phyloP scores from a whole-genome alignment of 2,329 filamentous ascomycete genomes.

The Acarospora socialis region DNA sequence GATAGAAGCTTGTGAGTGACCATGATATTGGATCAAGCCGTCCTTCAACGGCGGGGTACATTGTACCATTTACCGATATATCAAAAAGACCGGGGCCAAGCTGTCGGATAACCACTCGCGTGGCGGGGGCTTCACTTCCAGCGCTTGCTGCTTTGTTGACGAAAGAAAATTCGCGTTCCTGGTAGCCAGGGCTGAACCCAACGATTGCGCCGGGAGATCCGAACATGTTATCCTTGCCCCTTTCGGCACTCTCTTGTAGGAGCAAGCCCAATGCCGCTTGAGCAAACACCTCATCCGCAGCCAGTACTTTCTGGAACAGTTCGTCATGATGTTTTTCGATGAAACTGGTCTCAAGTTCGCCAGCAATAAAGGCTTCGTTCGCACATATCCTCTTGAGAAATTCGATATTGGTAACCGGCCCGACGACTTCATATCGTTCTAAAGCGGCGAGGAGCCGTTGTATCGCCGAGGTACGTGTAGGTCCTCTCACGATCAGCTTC shows the following conservation, averaged over 20 bases:
- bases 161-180: conserved; percentile 48
- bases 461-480: conserved; percentile 64
- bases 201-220: conserved; percentile 23
- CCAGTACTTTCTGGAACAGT: conserved; percentile 52
- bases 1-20: conserved; percentile 61
- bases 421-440: conserved; percentile 81
- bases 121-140: conserved; percentile 24
- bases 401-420: conserved; percentile 88
- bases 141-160: conserved; percentile 32
- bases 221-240: conserved; percentile 15
- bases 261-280: conserved; percentile 75
- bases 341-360: conserved; percentile 89
- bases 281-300: conserved; percentile 60
- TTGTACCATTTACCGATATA: conserved; percentile 29
- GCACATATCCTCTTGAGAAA: conserved; percentile 82
- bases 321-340: conserved; percentile 77
- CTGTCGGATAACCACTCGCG: conserved; percentile 37
- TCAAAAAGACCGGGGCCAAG: conserved; percentile 34
- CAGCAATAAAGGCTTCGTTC: conserved; percentile 66
- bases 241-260: conserved; percentile 31
- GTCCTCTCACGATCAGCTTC: conserved; percentile 83
- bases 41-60: conserved; percentile 33
- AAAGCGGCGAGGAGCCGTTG: conserved; percentile 68
- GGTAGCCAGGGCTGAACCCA: conserved; percentile 49
- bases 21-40: conserved; percentile 31